These are phyloP conservation scores for Vanrija humicola DNA, from an alignment of 1,284 basidiomycete genomes.

Conservation along the genomic window DNA sequence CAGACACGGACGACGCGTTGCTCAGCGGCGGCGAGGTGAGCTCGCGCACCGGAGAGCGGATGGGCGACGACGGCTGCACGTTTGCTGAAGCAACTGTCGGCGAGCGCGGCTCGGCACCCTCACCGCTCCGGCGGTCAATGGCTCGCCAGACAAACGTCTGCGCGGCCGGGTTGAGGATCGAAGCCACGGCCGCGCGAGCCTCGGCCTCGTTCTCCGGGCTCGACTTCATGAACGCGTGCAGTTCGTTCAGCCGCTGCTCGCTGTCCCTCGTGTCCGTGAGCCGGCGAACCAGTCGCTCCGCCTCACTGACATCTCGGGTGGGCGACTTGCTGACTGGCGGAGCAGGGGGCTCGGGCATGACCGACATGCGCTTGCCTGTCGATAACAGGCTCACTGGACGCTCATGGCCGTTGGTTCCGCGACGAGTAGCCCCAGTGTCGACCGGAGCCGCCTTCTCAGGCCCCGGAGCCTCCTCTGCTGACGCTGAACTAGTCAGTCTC, in stretches of 20 bases:
- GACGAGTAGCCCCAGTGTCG: background rate
- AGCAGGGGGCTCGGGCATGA: conserved; percentile 2
- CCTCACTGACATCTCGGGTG: conserved; percentile 54
- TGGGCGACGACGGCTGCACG: background rate
- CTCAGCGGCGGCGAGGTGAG: conserved; percentile 15
- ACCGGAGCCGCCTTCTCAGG: conserved; percentile 3
- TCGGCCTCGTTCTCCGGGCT: conserved; percentile 82
- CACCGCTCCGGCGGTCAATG: conserved; percentile 34
- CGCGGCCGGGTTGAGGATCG: conserved; percentile 33
- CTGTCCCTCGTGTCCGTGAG: conserved; percentile 72
- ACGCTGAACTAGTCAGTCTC: conserved; percentile 31
- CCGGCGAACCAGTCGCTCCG: conserved; percentile 53
- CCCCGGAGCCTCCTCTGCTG: conserved; percentile 71
- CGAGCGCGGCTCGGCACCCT: conserved; percentile 28
- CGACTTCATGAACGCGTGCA: conserved; percentile 89
- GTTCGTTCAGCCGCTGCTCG: conserved; percentile 90
- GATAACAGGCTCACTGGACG: conserved; percentile 25
- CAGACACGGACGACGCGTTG: background rate
- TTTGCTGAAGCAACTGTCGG: background rate
- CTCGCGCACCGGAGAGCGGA: conserved; percentile 19
- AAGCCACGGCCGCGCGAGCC: conserved; percentile 59
- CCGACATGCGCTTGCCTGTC: conserved; percentile 30
- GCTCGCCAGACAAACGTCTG: conserved; percentile 39
- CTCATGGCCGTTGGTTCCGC: conserved; percentile 2
- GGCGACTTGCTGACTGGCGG: conserved; percentile 29